A percentile compares a stretch with the other conserved stretches of the same genome.
Evolutionary conservation across 352 stramenopile species (phyloP).

Genomic region (Pythium chondricola): DNA sequence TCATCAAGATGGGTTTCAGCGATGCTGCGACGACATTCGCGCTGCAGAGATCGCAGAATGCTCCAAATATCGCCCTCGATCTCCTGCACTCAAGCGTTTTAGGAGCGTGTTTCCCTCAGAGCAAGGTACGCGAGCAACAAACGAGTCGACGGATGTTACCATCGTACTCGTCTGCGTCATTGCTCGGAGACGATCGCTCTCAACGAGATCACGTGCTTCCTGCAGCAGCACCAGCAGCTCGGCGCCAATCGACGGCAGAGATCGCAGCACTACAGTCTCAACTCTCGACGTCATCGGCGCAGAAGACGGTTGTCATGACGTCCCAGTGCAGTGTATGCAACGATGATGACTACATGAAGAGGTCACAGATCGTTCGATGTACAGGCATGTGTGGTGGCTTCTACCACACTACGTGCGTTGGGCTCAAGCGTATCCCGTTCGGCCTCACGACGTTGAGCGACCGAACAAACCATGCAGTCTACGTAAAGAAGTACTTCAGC

Average conservation of each 20-base stretch:
- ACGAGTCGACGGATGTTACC: slow-evolving; percentile 5
- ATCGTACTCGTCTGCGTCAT: slow-evolving; percentile 4
- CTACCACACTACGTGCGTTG: slow-evolving; percentile 76
- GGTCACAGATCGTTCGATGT: slow-evolving; percentile 63
- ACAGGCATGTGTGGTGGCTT: slow-evolving; percentile 35
- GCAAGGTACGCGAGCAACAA: background rate
- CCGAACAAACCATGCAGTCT: slow-evolving; percentile 68
- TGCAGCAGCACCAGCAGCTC: slow-evolving; percentile 17
- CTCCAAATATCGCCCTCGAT: slow-evolving; percentile 67
- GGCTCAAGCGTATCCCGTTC: slow-evolving; percentile 74
- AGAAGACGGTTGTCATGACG: slow-evolving; percentile 22
- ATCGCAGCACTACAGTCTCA: slow-evolving; percentile 71
- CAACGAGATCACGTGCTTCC: background rate
- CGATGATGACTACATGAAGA: slow-evolving; percentile 82
- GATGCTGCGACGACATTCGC: slow-evolving; percentile 72
- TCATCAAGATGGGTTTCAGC: slow-evolving; percentile 73
- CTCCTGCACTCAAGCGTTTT: slow-evolving; percentile 65
- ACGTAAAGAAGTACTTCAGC: slow-evolving; percentile 83
- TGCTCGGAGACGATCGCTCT: no score
- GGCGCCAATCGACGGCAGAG: slow-evolving; percentile 58
- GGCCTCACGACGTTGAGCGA: slow-evolving; percentile 78
- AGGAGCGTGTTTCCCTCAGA: slow-evolving; percentile 34
- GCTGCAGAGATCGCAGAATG: slow-evolving; percentile 71
- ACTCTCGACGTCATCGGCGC: slow-evolving; percentile 37
- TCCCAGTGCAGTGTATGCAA: slow-evolving; percentile 48